Base-by-base conservation (phyloP, 257 asterid genomes). In the Ehretia macrophylla region DNA sequence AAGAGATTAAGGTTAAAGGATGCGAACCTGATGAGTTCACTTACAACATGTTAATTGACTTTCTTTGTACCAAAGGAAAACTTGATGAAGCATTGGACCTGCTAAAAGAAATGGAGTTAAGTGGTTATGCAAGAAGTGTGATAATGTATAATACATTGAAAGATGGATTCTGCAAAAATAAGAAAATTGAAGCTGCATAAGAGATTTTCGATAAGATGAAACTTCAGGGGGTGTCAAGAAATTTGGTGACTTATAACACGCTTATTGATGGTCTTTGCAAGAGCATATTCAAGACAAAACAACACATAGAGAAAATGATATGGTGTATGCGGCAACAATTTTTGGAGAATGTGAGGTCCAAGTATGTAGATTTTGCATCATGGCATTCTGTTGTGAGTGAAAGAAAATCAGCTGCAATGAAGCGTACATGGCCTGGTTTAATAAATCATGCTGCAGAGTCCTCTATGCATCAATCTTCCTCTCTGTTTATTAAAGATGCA, bases 231-330 rank as follows among this genome's bases (percentile, higher is more conserved):
- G n/a, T n/a, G n/a, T n/a, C n/a, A n/a, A n/a, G n/a, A n/a, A n/a
- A 59, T 46, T 18, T 21, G 20, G 54, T 59, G 38, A 59, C 64
- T 1, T 59, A 44, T 45, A 59, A 59, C 40, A 59, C 64, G 16
- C 54, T 59, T 22, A 59, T 59, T 21, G 64, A 59, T 8, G 64
- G 64, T 22, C 54, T 59, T 18, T 40, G 53, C 20, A 59, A 59
- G n/a, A n/a, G n/a, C n/a, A n/a, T n/a, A n/a, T n/a, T n/a, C n/a
- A n/a, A n/a, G n/a, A n/a, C n/a, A n/a, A n/a, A n/a, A n/a, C n/a
- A n/a, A n/a, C n/a, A n/a, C n/a, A n/a, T n/a, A n/a, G n/a, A n/a
- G n/a, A n/a, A n/a, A n/a, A n/a, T n/a, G n/a, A n/a, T n/a, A n/a
- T n/a, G n/a, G n/a, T n/a, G n/a, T n/a, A n/a, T n/a, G n/a, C n/a